phyloP scores from a whole-genome alignment of 2,329 filamentous ascomycete genomes.

The Arthrinium phaeospermum region DNA sequence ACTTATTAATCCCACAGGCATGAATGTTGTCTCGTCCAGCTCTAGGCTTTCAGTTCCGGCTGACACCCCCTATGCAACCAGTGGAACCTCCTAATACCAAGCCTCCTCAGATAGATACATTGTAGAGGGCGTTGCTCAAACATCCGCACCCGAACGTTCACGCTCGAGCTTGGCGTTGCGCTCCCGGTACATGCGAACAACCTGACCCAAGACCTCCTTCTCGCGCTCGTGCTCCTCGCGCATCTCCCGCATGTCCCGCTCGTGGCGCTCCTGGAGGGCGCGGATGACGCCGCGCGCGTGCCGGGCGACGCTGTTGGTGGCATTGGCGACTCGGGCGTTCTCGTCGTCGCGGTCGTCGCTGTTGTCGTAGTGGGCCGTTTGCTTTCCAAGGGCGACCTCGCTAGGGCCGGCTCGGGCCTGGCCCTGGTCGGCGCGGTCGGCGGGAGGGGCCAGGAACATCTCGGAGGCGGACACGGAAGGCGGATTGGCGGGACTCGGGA shows the following conservation, averaged over 20 bases:
- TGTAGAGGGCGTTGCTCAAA: not conserved
- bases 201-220: not conserved
- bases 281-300: not conserved
- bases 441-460: not conserved
- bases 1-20: too few species aligned
- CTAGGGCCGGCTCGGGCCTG: not conserved
- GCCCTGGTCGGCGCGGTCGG: too few species aligned
- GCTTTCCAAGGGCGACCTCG: not conserved
- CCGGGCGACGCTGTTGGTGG: not conserved
- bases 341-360: not conserved
- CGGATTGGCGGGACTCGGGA: too few species aligned
- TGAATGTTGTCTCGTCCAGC: too few species aligned
- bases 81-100: too few species aligned
- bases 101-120: too few species aligned
- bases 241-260: not conserved
- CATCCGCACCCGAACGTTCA: too few species aligned
- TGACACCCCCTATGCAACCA: too few species aligned
- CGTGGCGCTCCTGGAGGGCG: not conserved
- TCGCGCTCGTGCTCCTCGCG: not conserved
- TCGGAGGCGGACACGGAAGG: too few species aligned
- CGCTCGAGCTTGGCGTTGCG: not conserved
- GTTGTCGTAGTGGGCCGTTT: not conserved
- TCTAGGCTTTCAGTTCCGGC: too few species aligned
- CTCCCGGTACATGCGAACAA: not conserved
- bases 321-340: not conserved